phyloP scores from a whole-genome alignment of 2,329 filamentous ascomycete species.

The Neopestalotiopsis rosae region DNA sequence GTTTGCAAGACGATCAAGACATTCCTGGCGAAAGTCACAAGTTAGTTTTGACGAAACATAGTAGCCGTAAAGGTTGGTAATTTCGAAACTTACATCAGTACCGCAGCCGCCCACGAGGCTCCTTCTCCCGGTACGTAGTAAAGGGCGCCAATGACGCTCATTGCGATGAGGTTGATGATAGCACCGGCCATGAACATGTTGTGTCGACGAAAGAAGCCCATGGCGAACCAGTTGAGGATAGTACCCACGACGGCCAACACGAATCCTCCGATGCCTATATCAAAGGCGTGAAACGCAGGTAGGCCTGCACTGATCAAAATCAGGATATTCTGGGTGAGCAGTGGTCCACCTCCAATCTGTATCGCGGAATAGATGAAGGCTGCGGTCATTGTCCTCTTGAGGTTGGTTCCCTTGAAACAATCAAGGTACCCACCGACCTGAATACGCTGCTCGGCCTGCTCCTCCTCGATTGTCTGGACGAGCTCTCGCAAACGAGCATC shows the following conservation, averaged over 20 bases:
- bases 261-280: neutral
- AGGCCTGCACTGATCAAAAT: neutral
- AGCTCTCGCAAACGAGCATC: neutral
- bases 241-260: neutral
- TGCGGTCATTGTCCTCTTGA: neutral
- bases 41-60: neutral
- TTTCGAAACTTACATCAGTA: neutral
- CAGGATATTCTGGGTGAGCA: neutral
- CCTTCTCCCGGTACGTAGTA: neutral
- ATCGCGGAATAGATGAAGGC: neutral
- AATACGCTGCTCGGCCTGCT: neutral
- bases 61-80: neutral
- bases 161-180: neutral
- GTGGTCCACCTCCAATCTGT: neutral
- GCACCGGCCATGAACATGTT: neutral
- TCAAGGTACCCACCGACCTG: neutral
- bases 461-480: neutral
- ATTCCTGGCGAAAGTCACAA: neutral
- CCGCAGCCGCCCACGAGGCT: neutral
- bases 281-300: neutral
- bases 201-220: constrained; percentile 3
- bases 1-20: neutral
- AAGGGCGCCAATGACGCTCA: neutral
- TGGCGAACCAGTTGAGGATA: neutral
- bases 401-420: neutral